These are phyloP conservation scores for Chaetoscypha palmicola DNA, from an alignment of 2,329 filamentous ascomycete species.

Conservation along the genomic window DNA sequence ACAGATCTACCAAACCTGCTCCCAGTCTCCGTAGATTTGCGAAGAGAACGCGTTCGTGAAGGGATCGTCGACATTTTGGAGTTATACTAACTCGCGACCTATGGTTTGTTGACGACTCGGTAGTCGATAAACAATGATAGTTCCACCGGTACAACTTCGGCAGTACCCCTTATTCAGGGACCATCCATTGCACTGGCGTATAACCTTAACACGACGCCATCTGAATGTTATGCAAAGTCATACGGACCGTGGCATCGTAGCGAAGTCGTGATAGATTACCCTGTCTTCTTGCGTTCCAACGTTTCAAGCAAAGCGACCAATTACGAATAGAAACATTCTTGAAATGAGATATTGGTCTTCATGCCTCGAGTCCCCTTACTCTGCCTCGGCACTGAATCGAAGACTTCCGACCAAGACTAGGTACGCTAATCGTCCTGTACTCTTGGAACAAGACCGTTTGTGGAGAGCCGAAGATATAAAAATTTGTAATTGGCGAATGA, in stretches of 20 bases:
- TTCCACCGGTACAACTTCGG: too few species aligned
- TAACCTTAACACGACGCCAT: too few species aligned
- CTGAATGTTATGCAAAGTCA: too few species aligned
- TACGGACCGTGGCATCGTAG: too few species aligned
- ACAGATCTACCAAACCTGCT: slow-evolving; percentile 7
- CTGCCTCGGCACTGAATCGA: background rate
- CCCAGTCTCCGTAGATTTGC: slow-evolving; percentile 19
- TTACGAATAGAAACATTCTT: background rate
- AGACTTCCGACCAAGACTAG: background rate
- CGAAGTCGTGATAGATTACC: too few species aligned
- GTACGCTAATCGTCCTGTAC: too few species aligned
- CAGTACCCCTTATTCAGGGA: too few species aligned
- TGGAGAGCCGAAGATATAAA: background rate
- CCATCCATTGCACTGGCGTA: too few species aligned
- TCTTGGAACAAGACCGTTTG: background rate
- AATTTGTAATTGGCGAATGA: too few species aligned
- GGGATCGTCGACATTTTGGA: slow-evolving; percentile 21
- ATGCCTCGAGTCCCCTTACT: background rate
- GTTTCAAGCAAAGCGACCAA: slow-evolving; percentile 4
- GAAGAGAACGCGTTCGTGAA: slow-evolving; percentile 24
- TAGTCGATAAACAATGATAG: too few species aligned
- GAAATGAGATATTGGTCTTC: background rate
- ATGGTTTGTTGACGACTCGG: too few species aligned
- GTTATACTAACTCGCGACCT: background rate
- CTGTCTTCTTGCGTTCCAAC: background rate